Evolutionary conservation across 179 eudicot species (phyloP), one percentile per base, ranked within the genome.

Genomic region (Beta corolliflora): DNA sequence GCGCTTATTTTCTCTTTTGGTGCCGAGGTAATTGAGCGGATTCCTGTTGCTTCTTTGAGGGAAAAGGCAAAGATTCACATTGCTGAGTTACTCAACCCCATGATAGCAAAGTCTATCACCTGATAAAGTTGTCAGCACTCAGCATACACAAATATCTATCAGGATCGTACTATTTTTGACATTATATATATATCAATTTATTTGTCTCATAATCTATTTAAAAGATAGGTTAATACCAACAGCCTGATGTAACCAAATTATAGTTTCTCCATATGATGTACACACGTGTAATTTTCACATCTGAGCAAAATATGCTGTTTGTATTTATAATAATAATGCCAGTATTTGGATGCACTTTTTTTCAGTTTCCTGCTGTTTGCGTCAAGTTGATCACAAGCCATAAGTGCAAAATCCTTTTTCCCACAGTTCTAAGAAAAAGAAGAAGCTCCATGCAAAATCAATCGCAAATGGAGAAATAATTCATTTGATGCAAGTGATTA

Each of bases 1-100:
- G 91, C 98, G 36, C 97, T 96, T 72, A 88, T 94, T 75, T 89
- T 88, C 81, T 96, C 98, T 0, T 93, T 96, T 71, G 97, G 95
- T 18, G 88, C 98, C 4, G 98, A 94, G 85, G 97, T 96, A 77
- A 80, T 93, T 72, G 89, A 89, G 5, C 93, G 85, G 44, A 80
- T 96, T 66, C 97, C 98, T 53, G 36, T 81, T 61, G 53, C 79
- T 68, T 83, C 82, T 48, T 75, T 93, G 71, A 85, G 86, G 72
- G 91, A 90, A 77, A 91, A 91, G 83, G 92, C 89, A 5, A 91
- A 91, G 85, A 78, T 46, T 54, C 85, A 81, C 41, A 89, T 96
- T 45, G 85, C 85, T 78, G 80, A 85, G 25, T 72, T 92, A 85
- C 89, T 94, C 14, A 79, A 80, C 78, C 88, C 90, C 36, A n/a